phyloP scores from a whole-genome alignment of 176 grass and related monocot species.

The Avena insularis region DNA sequence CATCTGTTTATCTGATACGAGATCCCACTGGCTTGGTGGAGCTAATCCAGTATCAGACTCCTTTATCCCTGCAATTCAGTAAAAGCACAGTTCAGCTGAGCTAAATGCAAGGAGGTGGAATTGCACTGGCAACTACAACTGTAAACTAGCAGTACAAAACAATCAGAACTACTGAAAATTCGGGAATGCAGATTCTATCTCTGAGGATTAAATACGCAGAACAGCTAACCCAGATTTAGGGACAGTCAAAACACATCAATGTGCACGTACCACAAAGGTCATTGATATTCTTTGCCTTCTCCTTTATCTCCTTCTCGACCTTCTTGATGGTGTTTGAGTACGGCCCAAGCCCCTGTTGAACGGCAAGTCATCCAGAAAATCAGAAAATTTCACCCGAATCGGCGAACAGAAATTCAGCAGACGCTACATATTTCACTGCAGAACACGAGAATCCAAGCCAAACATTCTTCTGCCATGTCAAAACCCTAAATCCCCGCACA shows the following conservation, averaged over 20 bases:
- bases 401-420: not conserved
- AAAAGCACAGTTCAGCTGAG: not conserved
- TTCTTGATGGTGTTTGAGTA: constrained; percentile 93
- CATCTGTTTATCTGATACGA: constrained; percentile 97
- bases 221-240: not conserved
- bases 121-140: not conserved
- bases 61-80: constrained; percentile 77
- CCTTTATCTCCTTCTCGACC: constrained; percentile 95
- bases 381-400: not conserved
- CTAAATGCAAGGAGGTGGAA: constrained; percentile 4
- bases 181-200: not conserved
- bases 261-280: constrained; percentile 71
- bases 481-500: not conserved
- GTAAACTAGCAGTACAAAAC: not conserved
- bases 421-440: not conserved
- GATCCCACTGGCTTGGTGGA: constrained; percentile 93
- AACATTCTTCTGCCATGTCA: not conserved
- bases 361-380: not conserved
- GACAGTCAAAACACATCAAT: not conserved
- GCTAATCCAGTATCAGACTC: constrained; percentile 96
- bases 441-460: not conserved
- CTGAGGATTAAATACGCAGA: not conserved
- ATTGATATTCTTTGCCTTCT: constrained; percentile 85
- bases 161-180: not conserved
- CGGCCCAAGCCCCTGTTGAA: constrained; percentile 72